Evolutionary conservation across 768 basidiomycete genomes (phyloP).

Genomic region (Daedaleopsis sinensis): DNA sequence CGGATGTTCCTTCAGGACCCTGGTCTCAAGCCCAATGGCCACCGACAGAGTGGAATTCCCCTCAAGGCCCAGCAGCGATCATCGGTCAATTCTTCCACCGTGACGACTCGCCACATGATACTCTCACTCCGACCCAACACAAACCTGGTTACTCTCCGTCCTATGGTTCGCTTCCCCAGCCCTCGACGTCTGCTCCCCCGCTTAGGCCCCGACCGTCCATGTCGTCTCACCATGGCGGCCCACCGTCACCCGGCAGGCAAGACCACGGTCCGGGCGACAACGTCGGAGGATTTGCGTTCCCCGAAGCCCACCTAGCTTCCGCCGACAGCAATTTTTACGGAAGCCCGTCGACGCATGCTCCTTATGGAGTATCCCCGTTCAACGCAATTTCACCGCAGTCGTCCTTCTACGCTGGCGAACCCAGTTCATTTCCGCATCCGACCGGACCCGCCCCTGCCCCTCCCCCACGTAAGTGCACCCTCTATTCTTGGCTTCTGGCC

Average conservation of each 20-base stretch:
- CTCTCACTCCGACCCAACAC: not conserved
- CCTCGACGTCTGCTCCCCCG: conserved; percentile 9
- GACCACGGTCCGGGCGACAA: not conserved
- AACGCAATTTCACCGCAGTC: not conserved
- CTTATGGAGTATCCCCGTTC: not conserved
- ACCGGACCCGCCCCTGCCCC: conserved; percentile 33
- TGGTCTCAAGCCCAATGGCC: conserved; percentile 27
- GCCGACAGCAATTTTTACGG: conserved; percentile 12
- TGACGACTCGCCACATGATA: not conserved
- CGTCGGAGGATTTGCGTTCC: conserved; percentile 27
- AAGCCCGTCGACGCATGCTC: not conserved
- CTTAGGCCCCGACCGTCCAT: conserved; percentile 18
- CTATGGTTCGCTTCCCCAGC: not conserved
- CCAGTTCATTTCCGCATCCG: conserved; percentile 15
- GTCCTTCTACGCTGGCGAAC: conserved; percentile 9
- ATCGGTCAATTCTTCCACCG: not conserved
- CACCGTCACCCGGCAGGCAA: conserved; percentile 2
- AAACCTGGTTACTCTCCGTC: conserved; percentile 14
- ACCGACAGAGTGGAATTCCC: conserved; percentile 26
- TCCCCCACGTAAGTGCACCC: conserved; percentile 40
- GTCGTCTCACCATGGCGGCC: conserved; percentile 14
- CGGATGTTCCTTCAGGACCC: conserved; percentile 4
- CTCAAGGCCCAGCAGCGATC: conserved; percentile 7
- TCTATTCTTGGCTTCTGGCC: conserved; percentile 2
- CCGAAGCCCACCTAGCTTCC: conserved; percentile 20